Conservation (phyloP, 345 rosid genomes). For the Mangifera indica region DNA sequence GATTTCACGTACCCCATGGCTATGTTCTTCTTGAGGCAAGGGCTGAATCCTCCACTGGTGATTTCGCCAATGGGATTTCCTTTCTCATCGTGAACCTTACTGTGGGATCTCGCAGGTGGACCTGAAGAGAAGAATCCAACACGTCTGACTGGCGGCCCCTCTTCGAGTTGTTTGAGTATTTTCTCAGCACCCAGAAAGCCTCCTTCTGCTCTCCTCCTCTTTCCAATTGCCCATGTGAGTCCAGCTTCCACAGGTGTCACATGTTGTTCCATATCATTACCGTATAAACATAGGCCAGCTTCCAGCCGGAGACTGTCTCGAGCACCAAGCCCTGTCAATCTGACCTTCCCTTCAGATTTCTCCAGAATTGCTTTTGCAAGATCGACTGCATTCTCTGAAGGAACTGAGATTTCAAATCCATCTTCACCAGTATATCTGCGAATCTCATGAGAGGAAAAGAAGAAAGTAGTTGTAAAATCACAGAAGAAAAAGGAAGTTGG, state of each 20-base stretch:
- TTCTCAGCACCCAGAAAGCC: slow-evolving; percentile 90
- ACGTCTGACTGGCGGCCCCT: slow-evolving; percentile 84
- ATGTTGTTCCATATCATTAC: slow-evolving; percentile 97
- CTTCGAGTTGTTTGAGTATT: slow-evolving; percentile 83
- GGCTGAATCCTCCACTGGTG: slow-evolving; percentile 97
- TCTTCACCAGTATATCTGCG: slow-evolving; percentile 95
- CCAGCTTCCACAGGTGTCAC: slow-evolving; percentile 90
- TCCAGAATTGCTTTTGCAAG: slow-evolving; percentile 90
- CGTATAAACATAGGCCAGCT: slow-evolving; percentile 88
- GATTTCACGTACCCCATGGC: slow-evolving; percentile 98
- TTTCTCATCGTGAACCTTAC: slow-evolving; percentile 79
- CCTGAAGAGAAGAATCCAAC: slow-evolving; percentile 83
- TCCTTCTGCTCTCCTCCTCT: slow-evolving; percentile 92
- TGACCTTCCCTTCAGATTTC: slow-evolving; percentile 85
- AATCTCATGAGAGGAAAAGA: slow-evolving; percentile 11
- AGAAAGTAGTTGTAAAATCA: background rate
- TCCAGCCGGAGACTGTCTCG: slow-evolving; percentile 96
- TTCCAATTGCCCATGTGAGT: slow-evolving; percentile 95
- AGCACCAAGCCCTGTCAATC: slow-evolving; percentile 92
- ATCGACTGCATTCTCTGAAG: slow-evolving; percentile 78
- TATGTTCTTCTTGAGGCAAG: slow-evolving; percentile 94
- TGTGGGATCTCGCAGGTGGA: slow-evolving; percentile 91
- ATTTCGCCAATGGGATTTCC: slow-evolving; percentile 83
- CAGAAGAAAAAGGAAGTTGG: background rate
- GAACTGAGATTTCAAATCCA: slow-evolving; percentile 97